Base-by-base conservation (phyloP, 106 monocot species). In the Allium fistulosum region DNA sequence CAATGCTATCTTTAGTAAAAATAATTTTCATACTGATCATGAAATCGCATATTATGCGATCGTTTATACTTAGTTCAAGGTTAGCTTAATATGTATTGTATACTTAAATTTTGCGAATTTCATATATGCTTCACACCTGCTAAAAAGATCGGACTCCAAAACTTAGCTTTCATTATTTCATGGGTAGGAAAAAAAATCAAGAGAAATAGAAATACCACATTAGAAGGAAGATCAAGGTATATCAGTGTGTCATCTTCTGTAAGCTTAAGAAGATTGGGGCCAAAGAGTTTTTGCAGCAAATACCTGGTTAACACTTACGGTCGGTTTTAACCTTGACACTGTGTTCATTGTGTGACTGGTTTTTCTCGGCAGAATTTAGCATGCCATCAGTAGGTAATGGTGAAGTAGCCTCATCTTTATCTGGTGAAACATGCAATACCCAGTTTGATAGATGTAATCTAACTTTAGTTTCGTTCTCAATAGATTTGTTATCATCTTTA, bases 141-240 rank as follows among this genome's bases (percentile, higher is more conserved):
- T 37, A 37, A 37, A 37, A 37, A 37, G 37, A 5, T 37, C 4
- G 5, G 5, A 37, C 37, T 37, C 37, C 37, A 37, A 37, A 37
- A 37, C 37, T 37, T 37, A 1, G 22, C 22, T 22, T 22, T 22
- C 22, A 22, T 22, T 22, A 22, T 22, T 22, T 22, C 1, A 22
- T 22, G 22, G 22, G 22, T 22, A 22, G 22, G 22, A 22, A 22
- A 22, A 22, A 22, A 11, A 46, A 68, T 48, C 37, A 37, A 37
- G 5, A 37, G 7, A 28, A 68, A 58, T 48, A 28, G 6, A 57
- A 48, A 61, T 77, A 88, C 84, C 67, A 88, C 73, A 61, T 88
- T 88, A 52, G 84, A 88, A 2, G 84, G 84, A 37, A 88, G 84
- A 69, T 88, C 84, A 71, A 82, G 79, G 69, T 85, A 88, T 7